Conservation (phyloP, 1,284 basidiomycete genomes). For the Coniferiporia weirii region DNA sequence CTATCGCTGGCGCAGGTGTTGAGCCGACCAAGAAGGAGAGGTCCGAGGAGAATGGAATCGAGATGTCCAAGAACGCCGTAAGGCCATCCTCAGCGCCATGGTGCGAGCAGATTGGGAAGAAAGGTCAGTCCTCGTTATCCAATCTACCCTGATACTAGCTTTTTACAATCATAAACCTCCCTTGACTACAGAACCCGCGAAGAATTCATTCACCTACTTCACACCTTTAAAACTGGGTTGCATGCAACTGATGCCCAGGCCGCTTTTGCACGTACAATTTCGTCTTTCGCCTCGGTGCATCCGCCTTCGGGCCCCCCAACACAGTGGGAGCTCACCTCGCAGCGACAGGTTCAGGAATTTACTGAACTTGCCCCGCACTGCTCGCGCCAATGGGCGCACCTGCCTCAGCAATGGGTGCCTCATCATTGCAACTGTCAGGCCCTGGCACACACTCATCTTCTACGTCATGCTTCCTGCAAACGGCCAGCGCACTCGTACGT, state of each 20-base stretch:
- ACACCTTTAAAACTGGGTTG: conserved; percentile 41
- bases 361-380: background rate
- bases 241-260: conserved; percentile 45
- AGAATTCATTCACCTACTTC: conserved; percentile 48
- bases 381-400: background rate
- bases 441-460: background rate
- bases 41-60: background rate
- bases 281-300: conserved; percentile 30
- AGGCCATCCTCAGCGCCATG: conserved; percentile 42
- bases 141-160: background rate
- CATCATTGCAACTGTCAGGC: background rate
- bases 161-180: background rate
- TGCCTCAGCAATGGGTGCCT: background rate
- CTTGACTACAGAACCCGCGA: conserved; percentile 36
- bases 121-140: conserved; percentile 13
- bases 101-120: conserved; percentile 46
- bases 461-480: background rate
- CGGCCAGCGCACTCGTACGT: background rate
- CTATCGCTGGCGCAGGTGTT: conserved; percentile 21
- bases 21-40: conserved; percentile 12
- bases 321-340: background rate
- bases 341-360: background rate
- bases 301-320: conserved; percentile 15
- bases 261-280: conserved; percentile 43
- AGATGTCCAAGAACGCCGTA: conserved; percentile 28